Evolutionary conservation across 78 protist genomes (phyloP).

Genomic region (Dictyostelium brefeldianum): DNA sequence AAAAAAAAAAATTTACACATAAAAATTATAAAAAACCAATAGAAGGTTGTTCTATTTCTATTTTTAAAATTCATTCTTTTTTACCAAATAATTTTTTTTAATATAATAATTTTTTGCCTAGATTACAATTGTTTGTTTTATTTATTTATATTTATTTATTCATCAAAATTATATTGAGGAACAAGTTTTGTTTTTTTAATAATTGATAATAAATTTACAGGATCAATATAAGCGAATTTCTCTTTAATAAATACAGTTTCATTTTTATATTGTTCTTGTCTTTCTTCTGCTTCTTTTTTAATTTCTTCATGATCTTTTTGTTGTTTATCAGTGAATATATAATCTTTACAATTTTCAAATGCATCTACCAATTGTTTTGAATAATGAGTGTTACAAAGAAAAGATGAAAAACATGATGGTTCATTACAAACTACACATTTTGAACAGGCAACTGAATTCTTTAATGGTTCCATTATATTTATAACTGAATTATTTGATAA

Average conservation of each 20-base stretch:
- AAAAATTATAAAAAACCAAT: background rate
- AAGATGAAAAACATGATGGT: background rate
- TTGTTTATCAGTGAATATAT: background rate
- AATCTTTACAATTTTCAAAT: background rate
- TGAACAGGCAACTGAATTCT: background rate
- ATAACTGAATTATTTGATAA: background rate
- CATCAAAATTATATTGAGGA: background rate
- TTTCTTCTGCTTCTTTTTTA: background rate
- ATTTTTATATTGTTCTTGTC: background rate
- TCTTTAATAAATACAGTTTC: background rate
- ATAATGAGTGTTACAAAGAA: background rate
- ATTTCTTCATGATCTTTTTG: background rate
- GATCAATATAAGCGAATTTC: background rate
- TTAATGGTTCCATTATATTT: background rate
- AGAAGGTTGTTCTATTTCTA: background rate
- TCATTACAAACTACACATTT: background rate
- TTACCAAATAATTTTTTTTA: background rate
- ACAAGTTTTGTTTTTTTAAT: background rate
- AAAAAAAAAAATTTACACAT: background rate
- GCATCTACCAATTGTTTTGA: background rate
- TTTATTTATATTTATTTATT: background rate
- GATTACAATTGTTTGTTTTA: background rate
- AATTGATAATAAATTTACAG: slow-evolving; percentile 6
- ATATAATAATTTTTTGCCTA: background rate
- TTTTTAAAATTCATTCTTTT: background rate